Evolutionary conservation across 768 basidiomycete species (phyloP), one percentile per base, ranked within the genome.

Genomic region (Mycena pura): DNA sequence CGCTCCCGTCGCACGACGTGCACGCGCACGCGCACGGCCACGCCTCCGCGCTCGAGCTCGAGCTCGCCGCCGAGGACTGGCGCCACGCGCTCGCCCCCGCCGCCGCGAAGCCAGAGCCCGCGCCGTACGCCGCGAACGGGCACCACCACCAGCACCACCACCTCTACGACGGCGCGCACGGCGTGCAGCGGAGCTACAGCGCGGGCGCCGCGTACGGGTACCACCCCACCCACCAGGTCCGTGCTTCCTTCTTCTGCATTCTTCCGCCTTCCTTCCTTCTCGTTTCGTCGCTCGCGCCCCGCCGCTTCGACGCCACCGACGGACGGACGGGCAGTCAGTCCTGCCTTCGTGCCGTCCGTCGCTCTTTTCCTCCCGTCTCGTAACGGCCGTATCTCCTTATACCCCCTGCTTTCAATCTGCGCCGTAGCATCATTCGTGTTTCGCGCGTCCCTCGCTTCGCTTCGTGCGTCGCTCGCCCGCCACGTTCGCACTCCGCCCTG

Each of bases 181-280:
- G 56, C 1, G 45, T 63, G 19, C 62, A 63, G 62, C 62, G 62
- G 45, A 58, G 57, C 32, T 63, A 58, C 34, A 57, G 55, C 19
- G 62, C 57, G 36, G 43, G 39, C 13, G 56, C 62, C 0, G 51
- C 43, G 8, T 63, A 63, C 27, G 45, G 45, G n/a, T 58, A 54
- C 11, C 60, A 61, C 28, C 38, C 21, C 28, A 10, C 44, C 29
- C 55, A 56, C 15, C 60, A 55, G 60, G 60, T 62, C 14, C 6
- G 55, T 54, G 6, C 31, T n/a, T n/a, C n/a, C n/a, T n/a, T n/a
- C n/a, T n/a, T n/a, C n/a, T n/a, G n/a, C n/a, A n/a, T n/a, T n/a
- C n/a, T n/a, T n/a, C n/a, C n/a, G n/a, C 14, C n/a, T 38, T n/a
- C 24, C 34, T 27, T 51, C 38, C 32, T 21, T 24, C 19, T 5